phyloP scores from a whole-genome alignment of 257 asterid genomes.

The Nicotiana obtusifolia region DNA sequence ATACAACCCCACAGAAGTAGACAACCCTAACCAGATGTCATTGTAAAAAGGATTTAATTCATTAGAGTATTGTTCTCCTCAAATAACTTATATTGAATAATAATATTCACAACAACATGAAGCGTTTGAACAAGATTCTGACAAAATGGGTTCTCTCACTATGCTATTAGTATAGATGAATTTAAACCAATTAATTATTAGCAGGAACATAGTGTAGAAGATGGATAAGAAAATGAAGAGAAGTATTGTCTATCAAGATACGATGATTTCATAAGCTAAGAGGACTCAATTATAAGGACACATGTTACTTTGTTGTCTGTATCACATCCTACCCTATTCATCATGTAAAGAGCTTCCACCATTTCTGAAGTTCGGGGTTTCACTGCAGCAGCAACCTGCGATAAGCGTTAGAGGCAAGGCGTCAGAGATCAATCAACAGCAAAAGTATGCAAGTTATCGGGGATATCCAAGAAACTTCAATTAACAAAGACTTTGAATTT shows the following conservation, averaged over 20 bases:
- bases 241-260: not conserved
- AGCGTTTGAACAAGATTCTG: not conserved
- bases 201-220: not conserved
- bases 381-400: constrained; percentile 68
- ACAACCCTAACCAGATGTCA: not conserved
- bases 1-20: not conserved
- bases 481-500: constrained; percentile 1
- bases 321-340: constrained; percentile 29
- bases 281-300: not conserved
- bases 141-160: not conserved
- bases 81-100: not conserved
- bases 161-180: not conserved
- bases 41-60: not conserved
- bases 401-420: constrained; percentile 6
- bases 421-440: constrained; percentile 11
- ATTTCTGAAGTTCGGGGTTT: constrained; percentile 60
- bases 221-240: constrained; percentile 4
- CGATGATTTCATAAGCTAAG: constrained; percentile 6
- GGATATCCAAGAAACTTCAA: not conserved
- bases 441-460: not conserved
- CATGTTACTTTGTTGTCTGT: not conserved
- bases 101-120: constrained; percentile 3
- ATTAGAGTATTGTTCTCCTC: not conserved
- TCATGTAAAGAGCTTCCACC: constrained; percentile 80
- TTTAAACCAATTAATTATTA: not conserved